These are phyloP conservation scores for Cadophora gregata DNA, from an alignment of 2,329 filamentous ascomycete genomes.

Conservation along the genomic window DNA sequence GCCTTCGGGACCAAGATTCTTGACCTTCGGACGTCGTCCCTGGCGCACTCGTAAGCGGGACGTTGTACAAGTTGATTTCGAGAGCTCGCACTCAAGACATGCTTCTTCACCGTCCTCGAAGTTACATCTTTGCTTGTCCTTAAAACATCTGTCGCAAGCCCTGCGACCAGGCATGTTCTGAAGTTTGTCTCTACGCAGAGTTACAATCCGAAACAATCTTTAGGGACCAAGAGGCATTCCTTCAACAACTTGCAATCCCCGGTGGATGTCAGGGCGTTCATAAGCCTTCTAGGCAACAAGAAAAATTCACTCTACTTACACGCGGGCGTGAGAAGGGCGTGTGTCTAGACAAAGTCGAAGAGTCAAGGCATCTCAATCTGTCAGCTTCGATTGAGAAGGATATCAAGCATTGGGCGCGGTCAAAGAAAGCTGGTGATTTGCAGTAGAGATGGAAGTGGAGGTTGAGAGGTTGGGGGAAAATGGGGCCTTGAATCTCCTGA, in stretches of 20 bases:
- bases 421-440: not conserved
- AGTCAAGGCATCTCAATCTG: not conserved
- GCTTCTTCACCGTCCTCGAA: not conserved
- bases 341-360: not conserved
- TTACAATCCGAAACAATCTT: not conserved
- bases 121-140: conserved; percentile 12
- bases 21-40: conserved; percentile 3
- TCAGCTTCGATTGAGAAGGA: not conserved
- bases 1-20: conserved; percentile 1
- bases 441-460: not conserved
- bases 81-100: conserved; percentile 11
- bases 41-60: not conserved
- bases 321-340: not conserved
- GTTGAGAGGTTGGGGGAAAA: not conserved
- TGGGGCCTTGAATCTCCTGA: not conserved
- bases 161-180: conserved; percentile 1
- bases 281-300: not conserved
- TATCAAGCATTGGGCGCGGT: not conserved
- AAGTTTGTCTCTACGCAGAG: not conserved
- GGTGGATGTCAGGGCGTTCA: not conserved
- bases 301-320: not conserved
- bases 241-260: not conserved
- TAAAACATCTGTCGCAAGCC: conserved; percentile 14
- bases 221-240: not conserved
- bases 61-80: not conserved